Base-by-base conservation (phyloP, 139 green algal species). In the Chlamydomonas applanata region DNA sequence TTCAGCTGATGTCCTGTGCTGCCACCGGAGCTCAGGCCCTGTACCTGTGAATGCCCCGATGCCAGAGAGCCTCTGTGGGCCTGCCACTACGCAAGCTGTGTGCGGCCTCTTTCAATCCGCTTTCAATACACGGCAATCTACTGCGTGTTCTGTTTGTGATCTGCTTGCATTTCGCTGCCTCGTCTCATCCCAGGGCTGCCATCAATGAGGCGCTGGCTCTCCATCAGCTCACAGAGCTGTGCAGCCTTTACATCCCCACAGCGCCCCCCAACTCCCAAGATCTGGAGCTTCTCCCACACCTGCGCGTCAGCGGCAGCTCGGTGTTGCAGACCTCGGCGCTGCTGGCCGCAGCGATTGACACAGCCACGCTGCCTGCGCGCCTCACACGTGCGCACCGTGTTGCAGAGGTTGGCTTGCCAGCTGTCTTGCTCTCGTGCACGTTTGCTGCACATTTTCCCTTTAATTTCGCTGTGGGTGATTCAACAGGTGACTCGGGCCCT, bases 271-370 rank as follows among this genome's bases (percentile, higher is more conserved):
- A 4, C 4, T 34, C 54, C 11, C 44, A 73, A 45, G 46, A n/a
- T 25, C n/a, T 68, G 13, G 35, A 57, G 32, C n/a, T 69, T 36
- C 16, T 78, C 69, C 62, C 79, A 78, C 52, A 78, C 75, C 36
- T 72, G 56, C 45, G 63, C 3, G 17, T 40, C 29, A 19, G 29
- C 46, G 63, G 53, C 36, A 5, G n/a, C 25, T 66, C 59, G 30
- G 11, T 17, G 3, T 84, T 79, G 54, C 79, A 84, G 29, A 78
- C 78, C 49, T 72, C 56, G 45, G 72, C 86, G 4, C 44, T 91
- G 24, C 81, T 87, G 54, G 88, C 84, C 0, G 76, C 84, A 4
- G 84, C 80, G 0, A 35, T 93, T 0, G 88, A 93, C 72, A 82
- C 76, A 2, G 74, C 80, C 4, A 85, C 83, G 20, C 76, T 92